phyloP scores from a whole-genome alignment of 1,284 basidiomycete species.

The Neotropicomus parvogracilis region DNA sequence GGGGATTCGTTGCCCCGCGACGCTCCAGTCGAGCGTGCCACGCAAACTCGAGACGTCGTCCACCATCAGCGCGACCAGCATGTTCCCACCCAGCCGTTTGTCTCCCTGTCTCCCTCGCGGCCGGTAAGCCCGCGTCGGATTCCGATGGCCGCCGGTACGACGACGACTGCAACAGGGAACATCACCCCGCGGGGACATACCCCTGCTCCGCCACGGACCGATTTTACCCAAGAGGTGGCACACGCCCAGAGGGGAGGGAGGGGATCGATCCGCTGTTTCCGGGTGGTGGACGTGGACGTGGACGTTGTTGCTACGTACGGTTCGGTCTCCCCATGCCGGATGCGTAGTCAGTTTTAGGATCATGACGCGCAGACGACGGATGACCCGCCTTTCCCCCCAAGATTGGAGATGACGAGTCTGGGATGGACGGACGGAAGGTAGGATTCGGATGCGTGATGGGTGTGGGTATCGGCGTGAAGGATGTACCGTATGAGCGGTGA shows the following conservation, averaged over 20 bases:
- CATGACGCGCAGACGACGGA: not conserved
- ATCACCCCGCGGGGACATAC: not conserved
- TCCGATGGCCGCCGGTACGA: not conserved
- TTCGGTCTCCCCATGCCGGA: not conserved
- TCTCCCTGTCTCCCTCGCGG: not conserved
- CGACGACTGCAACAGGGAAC: not conserved
- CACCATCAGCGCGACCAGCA: no score
- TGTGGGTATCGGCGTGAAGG: no score
- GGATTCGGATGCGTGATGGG: no score
- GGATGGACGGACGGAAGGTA: no score
- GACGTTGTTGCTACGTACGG: not conserved
- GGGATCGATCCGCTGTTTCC: not conserved
- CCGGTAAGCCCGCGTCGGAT: not conserved
- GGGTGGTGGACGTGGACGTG: no score
- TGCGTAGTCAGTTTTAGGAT: not conserved
- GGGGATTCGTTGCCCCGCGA: no score
- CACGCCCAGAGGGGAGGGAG: not conserved
- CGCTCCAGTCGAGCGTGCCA: no score
- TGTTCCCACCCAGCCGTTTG: no score
- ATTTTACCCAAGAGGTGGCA: not conserved
- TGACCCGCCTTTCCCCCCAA: not conserved
- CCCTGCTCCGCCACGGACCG: not conserved
- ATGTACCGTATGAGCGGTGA: no score
- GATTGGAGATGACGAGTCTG: not conserved
- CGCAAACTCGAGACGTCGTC: no score